phyloP scores from a whole-genome alignment of 2,329 filamentous ascomycete species.

The Neurospora sp. region DNA sequence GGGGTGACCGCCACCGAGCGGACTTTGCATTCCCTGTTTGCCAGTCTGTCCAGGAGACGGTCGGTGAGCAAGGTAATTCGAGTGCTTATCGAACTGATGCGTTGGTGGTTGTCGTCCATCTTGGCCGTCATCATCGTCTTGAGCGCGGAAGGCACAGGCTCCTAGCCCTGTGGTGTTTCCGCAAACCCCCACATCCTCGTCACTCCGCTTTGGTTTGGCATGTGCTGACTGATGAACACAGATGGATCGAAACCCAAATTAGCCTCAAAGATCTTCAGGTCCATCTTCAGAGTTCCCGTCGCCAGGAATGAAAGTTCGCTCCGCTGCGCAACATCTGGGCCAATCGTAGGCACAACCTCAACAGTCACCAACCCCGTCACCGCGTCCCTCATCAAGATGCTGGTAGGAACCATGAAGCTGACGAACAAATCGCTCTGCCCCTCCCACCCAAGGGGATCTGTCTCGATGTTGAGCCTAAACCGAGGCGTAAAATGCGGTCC shows the following conservation, averaged over 20 bases:
- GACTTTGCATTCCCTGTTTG: neutral
- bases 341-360: neutral
- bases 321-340: neutral
- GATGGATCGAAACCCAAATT: neutral
- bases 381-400: slow-evolving; percentile 2
- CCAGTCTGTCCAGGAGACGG: neutral
- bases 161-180: neutral
- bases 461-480: slow-evolving; percentile 2
- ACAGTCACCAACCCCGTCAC: neutral
- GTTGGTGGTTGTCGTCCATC: neutral
- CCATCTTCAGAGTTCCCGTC: neutral
- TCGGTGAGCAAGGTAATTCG: neutral
- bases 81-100: neutral
- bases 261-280: neutral
- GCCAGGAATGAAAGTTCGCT: neutral
- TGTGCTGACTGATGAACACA: neutral
- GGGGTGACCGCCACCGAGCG: neutral
- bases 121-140: neutral
- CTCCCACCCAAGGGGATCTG: slow-evolving; percentile 4
- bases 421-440: slow-evolving; percentile 2
- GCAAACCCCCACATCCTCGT: neutral
- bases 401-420: slow-evolving; percentile 5
- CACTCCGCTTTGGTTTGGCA: neutral
- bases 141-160: neutral
- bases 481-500: neutral